phyloP scores from a whole-genome alignment of 2,329 filamentous ascomycete genomes.

The Claviceps sp. region DNA sequence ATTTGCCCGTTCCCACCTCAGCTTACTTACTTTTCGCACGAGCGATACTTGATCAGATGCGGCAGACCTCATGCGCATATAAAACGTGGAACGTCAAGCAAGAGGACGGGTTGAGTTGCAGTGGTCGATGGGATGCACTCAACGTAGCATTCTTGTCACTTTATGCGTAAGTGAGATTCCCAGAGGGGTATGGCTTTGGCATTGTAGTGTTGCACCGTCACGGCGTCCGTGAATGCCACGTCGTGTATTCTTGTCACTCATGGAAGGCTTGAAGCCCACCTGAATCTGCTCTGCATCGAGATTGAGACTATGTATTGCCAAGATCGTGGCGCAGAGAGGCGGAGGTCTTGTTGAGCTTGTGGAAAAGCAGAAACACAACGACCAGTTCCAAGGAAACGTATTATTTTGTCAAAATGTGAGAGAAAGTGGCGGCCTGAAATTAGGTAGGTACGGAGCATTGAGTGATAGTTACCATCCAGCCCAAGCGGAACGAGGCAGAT shows the following conservation, averaged over 20 bases:
- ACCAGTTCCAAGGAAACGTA: not conserved
- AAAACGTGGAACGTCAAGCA: not conserved
- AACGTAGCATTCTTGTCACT: not conserved
- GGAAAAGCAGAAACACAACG: not conserved
- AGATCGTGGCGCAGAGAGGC: not conserved
- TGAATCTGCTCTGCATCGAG: not conserved
- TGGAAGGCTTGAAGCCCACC: too few species aligned
- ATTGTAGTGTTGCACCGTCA: not conserved
- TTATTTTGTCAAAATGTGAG: not conserved
- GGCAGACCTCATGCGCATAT: not conserved
- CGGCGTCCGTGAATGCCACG: not conserved
- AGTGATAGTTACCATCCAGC: too few species aligned
- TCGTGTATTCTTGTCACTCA: not conserved
- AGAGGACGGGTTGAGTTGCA: not conserved
- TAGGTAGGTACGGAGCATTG: too few species aligned
- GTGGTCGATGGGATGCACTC: not conserved
- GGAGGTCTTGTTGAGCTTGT: not conserved
- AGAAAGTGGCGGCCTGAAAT: not conserved
- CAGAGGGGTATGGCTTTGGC: not conserved
- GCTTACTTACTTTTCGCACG: conserved; percentile 18
- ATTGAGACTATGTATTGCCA: not conserved
- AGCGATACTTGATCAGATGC: conserved; percentile 12
- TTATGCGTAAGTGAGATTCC: not conserved
- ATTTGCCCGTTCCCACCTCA: conserved; percentile 16
- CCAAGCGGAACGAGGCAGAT: too few species aligned